A percentile compares a stretch with the other conserved stretches of the same genome.
phyloP scores from a whole-genome alignment of 129 eudicot species.

The Artemisia argyi region DNA sequence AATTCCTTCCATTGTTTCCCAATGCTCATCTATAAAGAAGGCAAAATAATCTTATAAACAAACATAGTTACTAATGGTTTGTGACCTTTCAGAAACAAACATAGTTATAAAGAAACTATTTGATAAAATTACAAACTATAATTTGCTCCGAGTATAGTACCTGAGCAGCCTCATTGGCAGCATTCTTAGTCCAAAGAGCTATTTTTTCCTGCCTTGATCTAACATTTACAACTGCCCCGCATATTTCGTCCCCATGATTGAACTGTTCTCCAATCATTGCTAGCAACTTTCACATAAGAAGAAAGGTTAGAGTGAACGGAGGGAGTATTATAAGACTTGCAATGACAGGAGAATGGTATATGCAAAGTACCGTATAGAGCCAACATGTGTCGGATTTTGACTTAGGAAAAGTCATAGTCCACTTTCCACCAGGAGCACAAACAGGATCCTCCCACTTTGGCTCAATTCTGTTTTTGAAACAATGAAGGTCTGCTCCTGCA shows the following conservation, averaged over 20 bases:
- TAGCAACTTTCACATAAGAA: conserved; percentile 49
- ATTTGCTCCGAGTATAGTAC: conserved; percentile 29
- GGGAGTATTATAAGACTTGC: neutral
- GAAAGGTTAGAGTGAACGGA: neutral
- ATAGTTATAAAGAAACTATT: too few relatives aligned
- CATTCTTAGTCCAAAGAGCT: conserved; percentile 89
- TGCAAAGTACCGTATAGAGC: conserved; percentile 63
- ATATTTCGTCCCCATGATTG: conserved; percentile 88
- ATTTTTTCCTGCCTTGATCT: conserved; percentile 75
- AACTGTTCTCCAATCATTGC: conserved; percentile 99
- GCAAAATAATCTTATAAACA: neutral
- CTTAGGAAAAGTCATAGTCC: conserved; percentile 63
- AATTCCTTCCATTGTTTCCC: conserved; percentile 84
- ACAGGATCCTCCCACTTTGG: conserved; percentile 97
- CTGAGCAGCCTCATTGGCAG: conserved; percentile 94
- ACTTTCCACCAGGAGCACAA: conserved; percentile 96
- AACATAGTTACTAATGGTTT: neutral
- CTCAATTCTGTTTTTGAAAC: conserved; percentile 79
- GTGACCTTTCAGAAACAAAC: too few relatives aligned
- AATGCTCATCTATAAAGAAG: conserved; percentile 57
- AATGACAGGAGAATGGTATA: neutral
- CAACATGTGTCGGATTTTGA: conserved; percentile 75
- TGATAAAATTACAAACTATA: too few relatives aligned
- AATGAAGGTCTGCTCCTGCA: conserved; percentile 69
- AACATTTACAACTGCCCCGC: conserved; percentile 93